These are phyloP conservation scores for Apiospora hydei DNA, from an alignment of 2,329 filamentous ascomycete species.

Conservation along the genomic window DNA sequence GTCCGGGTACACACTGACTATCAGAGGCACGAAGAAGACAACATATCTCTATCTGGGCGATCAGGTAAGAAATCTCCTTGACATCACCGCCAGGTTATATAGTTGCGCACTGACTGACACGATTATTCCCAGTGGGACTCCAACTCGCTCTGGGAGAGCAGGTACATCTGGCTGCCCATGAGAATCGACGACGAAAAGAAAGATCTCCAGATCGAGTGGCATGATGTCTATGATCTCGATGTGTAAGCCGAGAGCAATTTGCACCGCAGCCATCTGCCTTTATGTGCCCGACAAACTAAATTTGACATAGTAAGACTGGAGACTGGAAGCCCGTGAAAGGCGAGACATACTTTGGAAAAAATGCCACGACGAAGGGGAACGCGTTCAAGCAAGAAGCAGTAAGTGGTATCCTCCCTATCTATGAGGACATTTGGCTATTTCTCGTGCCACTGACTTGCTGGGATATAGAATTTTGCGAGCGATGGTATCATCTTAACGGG, in stretches of 20 bases:
- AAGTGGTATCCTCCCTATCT: constrained; percentile 14
- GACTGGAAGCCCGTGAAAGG: constrained; percentile 55
- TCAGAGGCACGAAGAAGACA: constrained; percentile 55
- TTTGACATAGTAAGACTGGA: constrained; percentile 49
- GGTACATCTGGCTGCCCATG: constrained; percentile 65
- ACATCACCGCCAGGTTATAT: neutral
- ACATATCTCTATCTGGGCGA: constrained; percentile 61
- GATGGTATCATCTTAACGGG: constrained; percentile 56
- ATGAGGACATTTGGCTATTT: neutral
- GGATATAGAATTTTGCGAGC: constrained; percentile 52
- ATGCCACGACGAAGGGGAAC: constrained; percentile 53
- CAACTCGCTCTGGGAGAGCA: constrained; percentile 62
- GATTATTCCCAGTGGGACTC: constrained; percentile 52
- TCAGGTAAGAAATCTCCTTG: constrained; percentile 36
- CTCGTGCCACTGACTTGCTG: neutral
- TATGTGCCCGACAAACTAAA: neutral
- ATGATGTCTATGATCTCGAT: constrained; percentile 63
- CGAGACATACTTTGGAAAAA: constrained; percentile 53
- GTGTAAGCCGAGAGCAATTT: constrained; percentile 41
- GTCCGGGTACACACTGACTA: constrained; percentile 56
- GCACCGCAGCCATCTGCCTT: neutral
- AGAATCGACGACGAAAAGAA: constrained; percentile 60
- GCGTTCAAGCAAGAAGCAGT: constrained; percentile 62
- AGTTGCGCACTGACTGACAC: neutral
- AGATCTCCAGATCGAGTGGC: constrained; percentile 56